Conservation (phyloP, 2,329 filamentous ascomycete genomes). For the Diaporthe sp. region DNA sequence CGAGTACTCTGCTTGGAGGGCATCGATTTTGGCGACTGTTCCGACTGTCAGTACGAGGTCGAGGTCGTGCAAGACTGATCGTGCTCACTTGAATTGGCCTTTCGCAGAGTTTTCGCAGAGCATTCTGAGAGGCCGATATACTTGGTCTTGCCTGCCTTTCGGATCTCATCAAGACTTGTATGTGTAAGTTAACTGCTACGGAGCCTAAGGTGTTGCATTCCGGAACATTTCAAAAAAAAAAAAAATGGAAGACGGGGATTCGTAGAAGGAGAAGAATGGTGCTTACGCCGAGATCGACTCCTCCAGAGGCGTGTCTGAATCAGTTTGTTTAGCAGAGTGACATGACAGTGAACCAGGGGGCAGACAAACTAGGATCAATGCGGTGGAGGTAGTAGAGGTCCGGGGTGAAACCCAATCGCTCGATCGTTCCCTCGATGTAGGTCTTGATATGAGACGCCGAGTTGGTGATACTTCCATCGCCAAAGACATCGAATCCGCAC, state of each 20-base stretch:
- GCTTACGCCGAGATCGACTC: conserved; percentile 54
- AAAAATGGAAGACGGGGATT: too few species aligned
- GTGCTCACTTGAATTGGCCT: conserved; percentile 52
- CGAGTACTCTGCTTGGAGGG: conserved; percentile 57
- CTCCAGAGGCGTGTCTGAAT: conserved; percentile 43
- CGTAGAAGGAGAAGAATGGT: too few species aligned
- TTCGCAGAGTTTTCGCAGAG: conserved; percentile 55
- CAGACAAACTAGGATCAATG: not conserved
- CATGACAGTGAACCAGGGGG: not conserved
- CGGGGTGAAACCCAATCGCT: not conserved
- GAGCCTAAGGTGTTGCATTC: too few species aligned
- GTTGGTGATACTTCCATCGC: not conserved
- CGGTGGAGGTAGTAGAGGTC: conserved; percentile 6
- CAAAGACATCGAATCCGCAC: not conserved
- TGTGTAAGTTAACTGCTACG: too few species aligned
- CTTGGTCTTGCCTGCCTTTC: conserved; percentile 57
- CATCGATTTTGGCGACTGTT: conserved; percentile 58
- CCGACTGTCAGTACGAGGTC: not conserved
- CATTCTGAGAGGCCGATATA: conserved; percentile 60
- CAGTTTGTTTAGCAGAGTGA: not conserved
- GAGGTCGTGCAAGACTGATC: not conserved
- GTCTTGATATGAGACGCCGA: not conserved
- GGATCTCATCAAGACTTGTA: conserved; percentile 52
- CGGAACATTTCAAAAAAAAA: too few species aligned
- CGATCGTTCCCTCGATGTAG: not conserved